Base-by-base conservation (phyloP, 2,329 filamentous ascomycete species). In the Fusarium phyllophilum region DNA sequence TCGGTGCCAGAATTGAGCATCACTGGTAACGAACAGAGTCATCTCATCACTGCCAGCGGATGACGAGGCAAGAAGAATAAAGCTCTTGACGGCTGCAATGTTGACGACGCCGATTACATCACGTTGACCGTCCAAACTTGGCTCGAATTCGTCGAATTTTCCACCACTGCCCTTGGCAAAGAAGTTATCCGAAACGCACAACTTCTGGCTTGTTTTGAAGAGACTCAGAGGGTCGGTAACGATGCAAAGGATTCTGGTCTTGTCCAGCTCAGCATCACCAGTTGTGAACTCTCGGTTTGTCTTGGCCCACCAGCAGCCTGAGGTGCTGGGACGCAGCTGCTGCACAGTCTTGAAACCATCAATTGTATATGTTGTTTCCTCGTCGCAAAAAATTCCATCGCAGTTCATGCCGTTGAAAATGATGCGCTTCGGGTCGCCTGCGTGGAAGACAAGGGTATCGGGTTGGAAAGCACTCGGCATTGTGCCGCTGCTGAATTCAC, bases 221-320 rank as follows among this genome's bases (percentile, higher is more conserved):
- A 91, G 87, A 33, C 93, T 94, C 78, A 93, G 91, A 72, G 90
- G 86, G 63, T 95, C 94, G 64, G 89, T 88, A 42, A 93, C 90
- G 58, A 98, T 92, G 82, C 96, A 99, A 60, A 98, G 83, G 58
- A 96, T 88, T 61, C 95, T 90, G 74, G 92, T 86, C 58, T 89
- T 85, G 78, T 96, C 91, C 58, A 91, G 84, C 39, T 92, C 87
- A 3, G 88, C 84, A 61, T 91, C 83, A 68, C 92, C 92, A 17
- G 91, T 91, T 39, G 89, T 89, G 81, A 99, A 98, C 46, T 91
- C 83, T 10, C 89, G 87, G 18, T 93, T 91, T 20, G 90, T 90
- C 79, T 94, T 94, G 58, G 96, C 96, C 94, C 96, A 99, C 81
- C 92, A 90, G 82, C 96, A 99, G 70, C 93, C 92, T 55, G 90